Percentiles rank a stretch among this genome's conserved stretches.
Conservation (phyloP, 2,329 filamentous ascomycete genomes). For the Septoria linicola region DNA sequence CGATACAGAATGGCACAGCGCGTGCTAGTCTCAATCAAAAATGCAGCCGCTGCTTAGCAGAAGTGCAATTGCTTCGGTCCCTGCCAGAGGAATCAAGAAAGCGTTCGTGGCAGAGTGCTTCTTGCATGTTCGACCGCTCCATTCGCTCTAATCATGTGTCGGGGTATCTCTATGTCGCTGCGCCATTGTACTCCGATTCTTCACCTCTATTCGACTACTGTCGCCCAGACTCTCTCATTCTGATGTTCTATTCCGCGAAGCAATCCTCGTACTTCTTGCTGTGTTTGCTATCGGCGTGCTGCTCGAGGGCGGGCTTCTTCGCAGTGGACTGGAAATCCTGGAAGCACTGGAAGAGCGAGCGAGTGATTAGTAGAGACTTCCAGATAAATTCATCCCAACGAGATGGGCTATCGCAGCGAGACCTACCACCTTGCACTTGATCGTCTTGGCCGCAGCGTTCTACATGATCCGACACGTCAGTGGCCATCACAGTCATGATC, state of each 20-base stretch:
- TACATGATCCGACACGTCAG: conserved; percentile 35
- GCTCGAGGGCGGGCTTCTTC: conserved; percentile 66
- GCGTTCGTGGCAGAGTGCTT: too few species aligned
- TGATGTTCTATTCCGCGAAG: conserved; percentile 49
- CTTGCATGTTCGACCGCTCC: neutral
- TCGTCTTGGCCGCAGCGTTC: conserved; percentile 72
- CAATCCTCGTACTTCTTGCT: conserved; percentile 69
- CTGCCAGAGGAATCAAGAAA: neutral
- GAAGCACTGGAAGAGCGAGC: conserved; percentile 56
- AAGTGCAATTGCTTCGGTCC: neutral
- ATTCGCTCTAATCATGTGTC: conserved; percentile 9
- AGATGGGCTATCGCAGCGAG: too few species aligned
- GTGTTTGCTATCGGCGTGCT: conserved; percentile 76
- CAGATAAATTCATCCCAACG: too few species aligned
- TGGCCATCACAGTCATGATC: conserved; percentile 6
- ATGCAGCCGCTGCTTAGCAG: neutral
- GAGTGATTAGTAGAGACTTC: too few species aligned
- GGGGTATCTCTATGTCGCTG: conserved; percentile 7
- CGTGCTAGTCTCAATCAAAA: too few species aligned
- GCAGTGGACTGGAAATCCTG: conserved; percentile 77
- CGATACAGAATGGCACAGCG: too few species aligned
- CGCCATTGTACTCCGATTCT: conserved; percentile 9
- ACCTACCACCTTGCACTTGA: conserved; percentile 63
- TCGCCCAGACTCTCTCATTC: neutral
- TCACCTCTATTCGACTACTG: neutral